Evolutionary conservation across 163 green algal genomes (phyloP), one percentile per base, ranked within the genome.

Genomic region (Scenedesmus sp.): DNA sequence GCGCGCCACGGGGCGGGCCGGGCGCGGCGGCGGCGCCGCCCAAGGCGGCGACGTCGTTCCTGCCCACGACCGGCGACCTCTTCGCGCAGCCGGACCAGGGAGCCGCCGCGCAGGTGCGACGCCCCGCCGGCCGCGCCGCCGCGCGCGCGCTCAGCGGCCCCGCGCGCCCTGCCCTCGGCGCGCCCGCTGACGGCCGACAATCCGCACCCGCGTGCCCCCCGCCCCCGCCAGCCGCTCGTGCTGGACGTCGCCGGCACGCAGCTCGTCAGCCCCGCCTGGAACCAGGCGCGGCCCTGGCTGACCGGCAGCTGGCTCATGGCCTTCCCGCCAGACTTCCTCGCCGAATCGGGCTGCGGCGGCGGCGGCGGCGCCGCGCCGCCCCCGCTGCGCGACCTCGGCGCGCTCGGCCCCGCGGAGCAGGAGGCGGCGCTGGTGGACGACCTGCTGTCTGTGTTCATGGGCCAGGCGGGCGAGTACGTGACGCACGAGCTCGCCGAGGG

Each of bases 381-480:
- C 20, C 47, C 74, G 22, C 3, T 47, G 28, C 51, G n/a, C 20
- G 56, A 77, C 64, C 33, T 83, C 24, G 31, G 44, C 50, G 22
- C 56, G 15, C 64, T 83, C 31, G 51, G 34, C 3, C 34, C 29
- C 15, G 26, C 64, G 22, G 56, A 62, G 24, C 54, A 75, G 51
- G 75, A 82, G 39, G 53, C 53, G 5, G 44, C 29, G 33, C 75
- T 83, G 17, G 75, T 96, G 65, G 88, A 95, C 48, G 92, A 96
- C 78, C 75, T 97, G 60, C 78, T 97, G 54, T 90, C 79, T 29
- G 92, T 85, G 5, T 96, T 97, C 83, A 83, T 93, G 83, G 93
- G 93, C 13, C 70, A 92, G 20, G 81, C 80, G 14, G 92, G 89
- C 11, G 80, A 76, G 53, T 92, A 90, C 56, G 48, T 77, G 7